Evolutionary conservation across 352 stramenopile species (phyloP).

Genomic region (Phytophthora kernoviae): DNA sequence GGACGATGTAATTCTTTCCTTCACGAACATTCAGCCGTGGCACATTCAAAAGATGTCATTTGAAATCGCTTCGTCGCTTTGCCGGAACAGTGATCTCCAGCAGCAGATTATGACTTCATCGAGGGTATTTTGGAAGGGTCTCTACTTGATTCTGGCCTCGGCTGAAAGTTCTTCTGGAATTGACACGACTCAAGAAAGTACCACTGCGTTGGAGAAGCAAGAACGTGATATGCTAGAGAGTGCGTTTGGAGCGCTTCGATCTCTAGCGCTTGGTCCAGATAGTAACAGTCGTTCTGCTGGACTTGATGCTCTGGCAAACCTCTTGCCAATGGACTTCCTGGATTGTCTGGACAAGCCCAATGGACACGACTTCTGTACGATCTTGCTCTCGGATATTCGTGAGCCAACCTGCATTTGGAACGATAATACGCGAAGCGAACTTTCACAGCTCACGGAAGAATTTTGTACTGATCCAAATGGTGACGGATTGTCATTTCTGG

Average conservation of each 20-base stretch:
- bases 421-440: constrained; percentile 54
- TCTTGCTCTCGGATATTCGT: constrained; percentile 72
- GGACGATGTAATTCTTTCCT: constrained; percentile 68
- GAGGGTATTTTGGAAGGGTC: constrained; percentile 77
- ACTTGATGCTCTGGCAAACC: constrained; percentile 64
- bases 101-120: constrained; percentile 69
- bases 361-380: constrained; percentile 75
- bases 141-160: constrained; percentile 78
- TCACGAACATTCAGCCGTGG: constrained; percentile 80
- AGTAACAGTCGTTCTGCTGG: constrained; percentile 56
- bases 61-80: constrained; percentile 76
- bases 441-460: constrained; percentile 78
- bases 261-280: constrained; percentile 60
- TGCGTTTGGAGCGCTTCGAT: constrained; percentile 68
- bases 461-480: constrained; percentile 61
- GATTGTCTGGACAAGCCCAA: constrained; percentile 72
- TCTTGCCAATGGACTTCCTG: constrained; percentile 77
- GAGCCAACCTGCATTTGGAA: constrained; percentile 85
- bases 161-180: constrained; percentile 57
- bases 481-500: constrained; percentile 68
- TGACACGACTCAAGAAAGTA: constrained; percentile 39
- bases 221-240: constrained; percentile 77
- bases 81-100: constrained; percentile 53
- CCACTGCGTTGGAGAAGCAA: constrained; percentile 55
- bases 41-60: constrained; percentile 81